These are phyloP conservation scores for Aspergillus brunneoviolaceus DNA, from an alignment of 2,329 filamentous ascomycete genomes.

Conservation along the genomic window DNA sequence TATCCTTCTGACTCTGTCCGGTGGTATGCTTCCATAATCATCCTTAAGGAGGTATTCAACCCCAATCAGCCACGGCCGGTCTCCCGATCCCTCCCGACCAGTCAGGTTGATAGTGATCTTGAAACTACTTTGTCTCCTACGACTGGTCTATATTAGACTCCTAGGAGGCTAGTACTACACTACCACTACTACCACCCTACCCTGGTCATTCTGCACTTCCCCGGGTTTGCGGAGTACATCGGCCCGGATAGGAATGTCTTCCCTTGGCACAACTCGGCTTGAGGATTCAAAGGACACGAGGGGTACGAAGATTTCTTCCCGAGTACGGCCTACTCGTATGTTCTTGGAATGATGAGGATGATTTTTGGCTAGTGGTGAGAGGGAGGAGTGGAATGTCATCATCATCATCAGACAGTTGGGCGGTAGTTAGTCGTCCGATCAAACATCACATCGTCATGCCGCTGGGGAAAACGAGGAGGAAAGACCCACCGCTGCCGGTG, in stretches of 20 bases:
- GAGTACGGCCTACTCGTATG: too few species aligned
- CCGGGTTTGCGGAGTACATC: background rate
- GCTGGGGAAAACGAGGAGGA: background rate
- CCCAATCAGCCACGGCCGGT: constrained; percentile 6
- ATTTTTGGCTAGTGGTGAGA: too few species aligned
- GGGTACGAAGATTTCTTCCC: too few species aligned
- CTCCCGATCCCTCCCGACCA: background rate
- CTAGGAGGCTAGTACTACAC: background rate
- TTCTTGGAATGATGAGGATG: too few species aligned
- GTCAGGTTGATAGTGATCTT: background rate
- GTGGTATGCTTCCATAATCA: background rate
- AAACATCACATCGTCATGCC: background rate
- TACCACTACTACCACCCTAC: background rate
- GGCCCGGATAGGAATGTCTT: background rate
- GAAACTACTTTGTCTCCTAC: background rate
- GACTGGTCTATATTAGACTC: too few species aligned
- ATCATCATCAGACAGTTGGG: background rate
- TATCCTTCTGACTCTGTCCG: background rate
- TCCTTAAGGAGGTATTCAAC: background rate
- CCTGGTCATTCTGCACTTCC: background rate
- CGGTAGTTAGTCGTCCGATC: background rate
- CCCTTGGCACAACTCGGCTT: background rate
- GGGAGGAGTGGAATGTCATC: background rate
- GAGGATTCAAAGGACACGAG: background rate
- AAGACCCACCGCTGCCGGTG: background rate